Evolutionary conservation across 495 filamentous ascomycete species (phyloP), one percentile per base, ranked within the genome.

Genomic region (Tuber microsphaerosporum): DNA sequence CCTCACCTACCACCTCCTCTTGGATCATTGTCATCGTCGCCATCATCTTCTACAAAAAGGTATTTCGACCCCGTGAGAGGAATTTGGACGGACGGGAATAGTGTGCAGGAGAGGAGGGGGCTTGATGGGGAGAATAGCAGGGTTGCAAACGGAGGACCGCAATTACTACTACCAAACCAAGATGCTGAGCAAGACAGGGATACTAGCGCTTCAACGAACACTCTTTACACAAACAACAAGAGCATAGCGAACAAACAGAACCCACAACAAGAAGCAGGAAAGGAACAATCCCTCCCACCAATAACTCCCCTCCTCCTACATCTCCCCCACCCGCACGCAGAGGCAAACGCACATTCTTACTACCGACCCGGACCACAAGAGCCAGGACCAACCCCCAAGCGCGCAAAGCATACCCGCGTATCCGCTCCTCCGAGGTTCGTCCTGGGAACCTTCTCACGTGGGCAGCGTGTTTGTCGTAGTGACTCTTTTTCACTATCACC

Each of bases 11-110:
- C 56, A 16, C 56, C 56, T 16, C 56, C n/a, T 61, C n/a, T 12
- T 9, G 56, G 19, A 34, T 65, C 14, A 65, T 65, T 41, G 5
- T 41, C 51, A 61, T 26, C 26, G 34, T 34, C 56, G 26, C 56
- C 56, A 65, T 61, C 37, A 41, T 37, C 74, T 75, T 46, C 74
- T 69, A 41, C 41, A 68, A 73, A 65, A 39, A 75, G 70, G 69
- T 80, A 73, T 45, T 81, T 77, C 56, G 80, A 81, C 71, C 79
- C 80, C n/a, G 79, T 76, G 14, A 71, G 80, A 22, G 79, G 71
- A 7, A 74, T 42, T 31, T 81, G 73, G 68, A 81, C 79, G 46
- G 56, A 65, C 26, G 31, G 56, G 56, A 65, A 65, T 65, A 34
- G 56, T 17, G 26, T 26, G 56, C 56, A 65, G 14, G 39, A 3